Conservation (phyloP, 179 eudicot genomes). For the Camellia oleifera region DNA sequence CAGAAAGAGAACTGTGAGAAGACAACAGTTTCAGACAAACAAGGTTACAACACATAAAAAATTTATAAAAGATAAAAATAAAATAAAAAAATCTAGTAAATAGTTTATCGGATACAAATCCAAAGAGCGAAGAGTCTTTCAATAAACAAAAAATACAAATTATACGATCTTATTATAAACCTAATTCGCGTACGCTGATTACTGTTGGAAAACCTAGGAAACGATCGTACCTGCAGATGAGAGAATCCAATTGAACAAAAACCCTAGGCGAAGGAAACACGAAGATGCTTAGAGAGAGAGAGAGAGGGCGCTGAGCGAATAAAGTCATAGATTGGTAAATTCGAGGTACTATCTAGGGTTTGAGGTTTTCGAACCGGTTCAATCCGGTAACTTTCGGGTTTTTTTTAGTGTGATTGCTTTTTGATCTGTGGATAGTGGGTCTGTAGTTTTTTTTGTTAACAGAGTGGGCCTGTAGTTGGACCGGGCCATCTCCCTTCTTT, state of each 20-base stretch:
- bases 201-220: not conserved
- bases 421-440: no score
- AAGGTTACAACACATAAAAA: no score
- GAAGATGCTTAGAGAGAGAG: not conserved
- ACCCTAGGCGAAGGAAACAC: not conserved
- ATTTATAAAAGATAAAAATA: not conserved
- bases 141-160: not conserved
- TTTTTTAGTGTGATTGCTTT: no score
- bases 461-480: no score
- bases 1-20: not conserved
- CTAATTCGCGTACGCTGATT: not conserved
- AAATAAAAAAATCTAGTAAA: not conserved
- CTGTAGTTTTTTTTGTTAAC: no score
- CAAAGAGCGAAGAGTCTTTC: not conserved
- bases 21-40: no score
- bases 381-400: not conserved
- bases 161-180: not conserved
- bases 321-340: not conserved
- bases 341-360: not conserved
- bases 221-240: not conserved
- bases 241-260: not conserved
- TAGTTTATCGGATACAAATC: not conserved
- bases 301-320: no score
- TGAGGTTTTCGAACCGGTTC: not conserved
- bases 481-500: no score